Evolutionary conservation across 1,139 yeast species (phyloP).

Genomic region (Oligophagozyma castellii): DNA sequence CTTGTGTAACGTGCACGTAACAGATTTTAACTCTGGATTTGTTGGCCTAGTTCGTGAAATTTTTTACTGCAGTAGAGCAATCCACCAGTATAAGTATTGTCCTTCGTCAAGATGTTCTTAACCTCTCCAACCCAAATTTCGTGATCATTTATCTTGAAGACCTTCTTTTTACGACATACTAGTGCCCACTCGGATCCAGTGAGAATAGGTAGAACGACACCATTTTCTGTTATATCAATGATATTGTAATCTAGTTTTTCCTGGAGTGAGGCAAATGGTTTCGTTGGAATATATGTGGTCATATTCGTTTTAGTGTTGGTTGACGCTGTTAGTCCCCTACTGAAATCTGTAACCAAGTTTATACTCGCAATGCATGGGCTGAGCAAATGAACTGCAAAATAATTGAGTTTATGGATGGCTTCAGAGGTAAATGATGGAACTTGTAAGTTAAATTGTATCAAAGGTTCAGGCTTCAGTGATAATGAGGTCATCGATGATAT

Average conservation of each 20-base stretch:
- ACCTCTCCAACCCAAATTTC: slow-evolving; percentile 79
- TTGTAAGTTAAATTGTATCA: slow-evolving; percentile 71
- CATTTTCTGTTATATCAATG: slow-evolving; percentile 9
- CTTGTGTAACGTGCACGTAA: too few species aligned
- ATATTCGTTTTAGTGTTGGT: slow-evolving; percentile 1
- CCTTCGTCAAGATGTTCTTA: slow-evolving; percentile 32
- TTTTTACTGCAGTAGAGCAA: slow-evolving; percentile 49
- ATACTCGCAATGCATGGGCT: slow-evolving; percentile 44
- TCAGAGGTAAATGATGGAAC: slow-evolving; percentile 68
- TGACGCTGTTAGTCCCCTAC: slow-evolving; percentile 32
- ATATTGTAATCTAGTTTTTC: slow-evolving; percentile 20
- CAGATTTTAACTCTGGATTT: too few species aligned
- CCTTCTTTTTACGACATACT: slow-evolving; percentile 44
- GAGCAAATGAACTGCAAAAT: slow-evolving; percentile 63
- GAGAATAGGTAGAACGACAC: slow-evolving; percentile 41
- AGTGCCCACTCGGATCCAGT: slow-evolving; percentile 46
- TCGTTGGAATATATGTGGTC: slow-evolving; percentile 16
- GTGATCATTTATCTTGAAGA: slow-evolving; percentile 57
- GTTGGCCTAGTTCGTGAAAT: slow-evolving; percentile 43
- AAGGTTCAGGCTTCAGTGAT: slow-evolving; percentile 57
- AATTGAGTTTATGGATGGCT: slow-evolving; percentile 39
- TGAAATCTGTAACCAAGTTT: slow-evolving; percentile 42
- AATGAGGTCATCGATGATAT: slow-evolving; percentile 71
- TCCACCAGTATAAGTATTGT: slow-evolving; percentile 38
- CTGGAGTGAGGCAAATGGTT: slow-evolving; percentile 32